A percentile compares a stretch with the other conserved stretches of the same genome.
These are phyloP conservation scores for Aspergillus floridensis DNA, from an alignment of 2,329 filamentous ascomycete genomes.

Conservation along the genomic window DNA sequence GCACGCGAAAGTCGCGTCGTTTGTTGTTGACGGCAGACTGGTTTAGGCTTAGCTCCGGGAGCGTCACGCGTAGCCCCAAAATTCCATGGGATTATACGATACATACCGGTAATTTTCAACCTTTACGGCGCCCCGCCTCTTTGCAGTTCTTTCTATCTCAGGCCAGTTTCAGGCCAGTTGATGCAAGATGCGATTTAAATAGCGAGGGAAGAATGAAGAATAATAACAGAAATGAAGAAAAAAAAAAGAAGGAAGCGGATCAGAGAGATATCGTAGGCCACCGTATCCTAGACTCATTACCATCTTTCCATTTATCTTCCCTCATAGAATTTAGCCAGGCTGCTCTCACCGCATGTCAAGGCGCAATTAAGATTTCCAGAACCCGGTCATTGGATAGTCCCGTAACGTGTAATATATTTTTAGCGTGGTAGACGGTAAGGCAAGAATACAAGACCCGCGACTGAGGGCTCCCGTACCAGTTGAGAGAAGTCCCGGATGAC, in stretches of 20 bases:
- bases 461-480: neutral
- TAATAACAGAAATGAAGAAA: no score
- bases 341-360: neutral
- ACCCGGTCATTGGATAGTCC: neutral
- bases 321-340: neutral
- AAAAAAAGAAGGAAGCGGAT: neutral
- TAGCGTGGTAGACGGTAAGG: neutral
- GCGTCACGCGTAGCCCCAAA: slow-evolving; percentile 26
- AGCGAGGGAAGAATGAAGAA: no score
- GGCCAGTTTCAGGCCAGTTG: no score
- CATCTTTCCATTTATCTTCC: no score
- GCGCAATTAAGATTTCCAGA: neutral
- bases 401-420: neutral
- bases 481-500: neutral
- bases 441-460: neutral
- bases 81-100: slow-evolving; percentile 16
- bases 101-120: slow-evolving; percentile 1
- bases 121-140: neutral
- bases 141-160: neutral
- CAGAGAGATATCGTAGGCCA: no score
- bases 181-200: no score
- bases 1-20: slow-evolving; percentile 30
- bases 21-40: slow-evolving; percentile 28
- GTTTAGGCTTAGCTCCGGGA: slow-evolving; percentile 27
- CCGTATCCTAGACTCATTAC: no score